Conservation (phyloP, 2,329 filamentous ascomycete genomes). For the Madurella fahalii region DNA sequence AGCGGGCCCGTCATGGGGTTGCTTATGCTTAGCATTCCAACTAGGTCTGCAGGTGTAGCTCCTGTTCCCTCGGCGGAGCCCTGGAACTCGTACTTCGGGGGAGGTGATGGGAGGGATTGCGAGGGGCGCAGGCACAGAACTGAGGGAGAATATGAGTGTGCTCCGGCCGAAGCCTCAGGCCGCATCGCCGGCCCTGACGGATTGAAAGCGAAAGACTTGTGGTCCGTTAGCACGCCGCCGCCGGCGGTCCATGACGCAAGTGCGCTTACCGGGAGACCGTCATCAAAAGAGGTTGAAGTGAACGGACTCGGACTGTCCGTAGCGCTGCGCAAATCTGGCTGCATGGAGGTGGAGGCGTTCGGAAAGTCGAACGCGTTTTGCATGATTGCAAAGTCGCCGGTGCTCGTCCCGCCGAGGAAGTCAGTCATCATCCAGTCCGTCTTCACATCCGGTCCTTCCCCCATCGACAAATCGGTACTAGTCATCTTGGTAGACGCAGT, state of each 20-base stretch:
- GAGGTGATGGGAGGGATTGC: neutral
- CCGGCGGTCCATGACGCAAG: neutral
- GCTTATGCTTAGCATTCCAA: slow-evolving; percentile 2
- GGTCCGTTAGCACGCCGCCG: slow-evolving; percentile 1
- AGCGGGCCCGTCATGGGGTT: neutral
- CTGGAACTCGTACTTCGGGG: slow-evolving; percentile 11
- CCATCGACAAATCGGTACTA: slow-evolving; percentile 42
- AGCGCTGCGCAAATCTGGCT: slow-evolving; percentile 33
- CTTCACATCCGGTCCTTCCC: slow-evolving; percentile 38
- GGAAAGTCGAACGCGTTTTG: slow-evolving; percentile 23
- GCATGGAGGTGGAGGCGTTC: slow-evolving; percentile 12
- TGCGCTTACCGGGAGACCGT: slow-evolving; percentile 6
- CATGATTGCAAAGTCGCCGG: slow-evolving; percentile 9
- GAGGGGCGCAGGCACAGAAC: slow-evolving; percentile 9
- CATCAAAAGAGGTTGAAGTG: slow-evolving; percentile 9
- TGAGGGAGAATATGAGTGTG: neutral
- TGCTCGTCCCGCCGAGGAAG: neutral
- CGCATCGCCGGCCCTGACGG: neutral
- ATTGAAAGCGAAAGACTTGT: slow-evolving; percentile 30
- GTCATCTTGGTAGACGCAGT: slow-evolving; percentile 44
- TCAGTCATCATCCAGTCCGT: slow-evolving; percentile 40
- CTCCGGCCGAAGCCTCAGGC: neutral
- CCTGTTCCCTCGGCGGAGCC: slow-evolving; percentile 5
- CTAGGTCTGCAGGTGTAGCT: neutral
- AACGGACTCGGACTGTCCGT: slow-evolving; percentile 24